phyloP scores from a whole-genome alignment of 768 basidiomycete species.

The Tulasnella sp. region DNA sequence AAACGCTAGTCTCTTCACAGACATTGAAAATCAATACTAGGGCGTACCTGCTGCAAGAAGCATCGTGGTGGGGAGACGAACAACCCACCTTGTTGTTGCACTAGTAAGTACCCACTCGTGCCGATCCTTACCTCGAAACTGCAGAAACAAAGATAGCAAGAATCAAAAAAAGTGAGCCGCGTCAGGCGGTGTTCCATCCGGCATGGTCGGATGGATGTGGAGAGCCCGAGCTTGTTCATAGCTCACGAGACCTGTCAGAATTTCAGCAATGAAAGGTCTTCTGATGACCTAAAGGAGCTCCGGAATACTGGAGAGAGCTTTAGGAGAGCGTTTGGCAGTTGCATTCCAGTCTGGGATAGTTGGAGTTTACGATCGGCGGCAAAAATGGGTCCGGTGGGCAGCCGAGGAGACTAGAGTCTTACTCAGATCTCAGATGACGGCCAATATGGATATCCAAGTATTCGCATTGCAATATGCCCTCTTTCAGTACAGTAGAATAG shows the following conservation, averaged over 20 bases:
- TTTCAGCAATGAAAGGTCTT: not conserved
- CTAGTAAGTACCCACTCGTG: constrained; percentile 35
- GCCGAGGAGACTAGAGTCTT: no score
- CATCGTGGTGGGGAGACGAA: constrained; percentile 36
- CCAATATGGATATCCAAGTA: not conserved
- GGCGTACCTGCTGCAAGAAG: constrained; percentile 39
- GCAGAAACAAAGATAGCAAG: not conserved
- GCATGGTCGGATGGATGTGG: not conserved
- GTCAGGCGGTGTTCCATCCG: not conserved
- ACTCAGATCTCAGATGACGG: not conserved
- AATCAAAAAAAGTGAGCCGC: not conserved
- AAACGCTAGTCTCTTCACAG: not conserved
- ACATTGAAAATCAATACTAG: not conserved
- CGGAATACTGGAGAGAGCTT: not conserved
- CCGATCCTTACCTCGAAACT: not conserved
- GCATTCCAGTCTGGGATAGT: not conserved
- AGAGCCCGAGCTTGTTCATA: no score
- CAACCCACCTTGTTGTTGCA: constrained; percentile 35
- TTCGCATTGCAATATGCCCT: not conserved
- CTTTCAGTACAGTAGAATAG: not conserved
- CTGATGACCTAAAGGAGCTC: not conserved
- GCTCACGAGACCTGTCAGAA: not conserved
- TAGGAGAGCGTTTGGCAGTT: not conserved
- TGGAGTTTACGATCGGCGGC: not conserved
- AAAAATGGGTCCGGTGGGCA: not conserved